A percentile compares a stretch with the other conserved stretches of the same genome.
Evolutionary conservation across 1,284 basidiomycete species (phyloP).

Genomic region (Apiotrichum sp.): DNA sequence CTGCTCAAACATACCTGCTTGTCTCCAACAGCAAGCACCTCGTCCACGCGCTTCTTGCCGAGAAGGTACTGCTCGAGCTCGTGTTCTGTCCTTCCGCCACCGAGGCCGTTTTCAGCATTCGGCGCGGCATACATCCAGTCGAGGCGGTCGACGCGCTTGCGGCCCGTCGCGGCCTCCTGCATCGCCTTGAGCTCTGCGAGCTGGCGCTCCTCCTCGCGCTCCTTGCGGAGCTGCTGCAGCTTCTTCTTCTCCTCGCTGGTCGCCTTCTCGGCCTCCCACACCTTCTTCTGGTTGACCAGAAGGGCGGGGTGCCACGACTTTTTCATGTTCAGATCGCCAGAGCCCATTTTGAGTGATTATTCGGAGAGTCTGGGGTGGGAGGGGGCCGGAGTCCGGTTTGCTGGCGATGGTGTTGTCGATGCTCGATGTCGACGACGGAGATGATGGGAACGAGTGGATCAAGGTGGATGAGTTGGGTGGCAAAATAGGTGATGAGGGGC

Average conservation of each 20-base stretch:
- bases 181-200: conserved; percentile 90
- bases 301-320: conserved; percentile 97
- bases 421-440: no score
- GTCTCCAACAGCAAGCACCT: conserved; percentile 75
- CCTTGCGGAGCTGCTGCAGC: conserved; percentile 88
- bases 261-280: conserved; percentile 97
- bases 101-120: conserved; percentile 69
- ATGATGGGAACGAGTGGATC: no score
- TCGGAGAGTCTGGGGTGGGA: neutral
- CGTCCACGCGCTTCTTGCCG: conserved; percentile 98
- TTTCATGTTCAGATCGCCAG: conserved; percentile 64
- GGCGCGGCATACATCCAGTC: conserved; percentile 99
- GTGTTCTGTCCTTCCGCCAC: conserved; percentile 53
- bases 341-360: conserved; percentile 72
- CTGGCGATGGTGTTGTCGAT: no score
- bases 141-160: conserved; percentile 84
- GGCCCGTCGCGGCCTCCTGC: conserved; percentile 89
- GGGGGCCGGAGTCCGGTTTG: neutral
- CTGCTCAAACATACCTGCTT: conserved; percentile 61
- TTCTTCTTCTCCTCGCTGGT: conserved; percentile 98
- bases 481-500: no score
- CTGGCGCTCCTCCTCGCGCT: conserved; percentile 95
- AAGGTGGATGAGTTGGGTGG: no score
- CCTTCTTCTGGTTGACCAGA: conserved; percentile 96
- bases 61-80: conserved; percentile 94